Evolutionary conservation across 2,329 filamentous ascomycete species (phyloP), one percentile per base, ranked within the genome.

Genomic region (Aspergillus aculeatus): DNA sequence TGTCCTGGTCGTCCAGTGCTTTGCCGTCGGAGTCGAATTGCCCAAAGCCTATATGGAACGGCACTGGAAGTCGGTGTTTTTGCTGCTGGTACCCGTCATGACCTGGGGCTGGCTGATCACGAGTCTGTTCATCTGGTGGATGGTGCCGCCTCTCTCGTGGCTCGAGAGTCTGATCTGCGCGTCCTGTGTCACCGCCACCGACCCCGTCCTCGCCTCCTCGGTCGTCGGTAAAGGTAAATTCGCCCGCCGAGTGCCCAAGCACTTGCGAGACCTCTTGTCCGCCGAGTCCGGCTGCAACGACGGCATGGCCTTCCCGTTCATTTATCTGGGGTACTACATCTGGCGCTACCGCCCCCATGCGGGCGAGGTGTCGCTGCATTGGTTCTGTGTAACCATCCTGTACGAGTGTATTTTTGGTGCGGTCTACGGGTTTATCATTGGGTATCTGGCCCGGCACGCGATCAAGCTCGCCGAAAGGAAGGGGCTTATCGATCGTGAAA

Each of bases 151-250:
- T 1, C 81, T 98, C 68, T 87, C 84, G 72, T 99, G 93, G 92
- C 85, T 99, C 47, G 92, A 98, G 74, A 91, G 90, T 73, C 84
- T 99, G 57, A 88, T 89, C 35, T 84, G 92, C 64, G 89, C 95
- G 19, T 95, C 95, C 60, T 99, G 95, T 73, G 92, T 99, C 57
- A 99, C 95, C 2, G 95, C 95, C 50, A 99, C 95, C 4, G 95
- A 99, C 78, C 95, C 95, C 57, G 95, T 99, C 66, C 81, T 99
- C 71, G 95, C 95, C 29, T 98, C 95, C 14, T 99, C 95, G 16
- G 95, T 99, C 57, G 95, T 99, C 55, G 95, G 95, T 74, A 99
- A 98, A 80, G 95, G 95, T 70, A 99, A 99, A 77, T 99, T 99
- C 71, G 94, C 95, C 38, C 96, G 96, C 80, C 88, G 95, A 64